Conservation (phyloP, 2,329 filamentous ascomycete genomes). For the Neoarthrinium moseri region DNA sequence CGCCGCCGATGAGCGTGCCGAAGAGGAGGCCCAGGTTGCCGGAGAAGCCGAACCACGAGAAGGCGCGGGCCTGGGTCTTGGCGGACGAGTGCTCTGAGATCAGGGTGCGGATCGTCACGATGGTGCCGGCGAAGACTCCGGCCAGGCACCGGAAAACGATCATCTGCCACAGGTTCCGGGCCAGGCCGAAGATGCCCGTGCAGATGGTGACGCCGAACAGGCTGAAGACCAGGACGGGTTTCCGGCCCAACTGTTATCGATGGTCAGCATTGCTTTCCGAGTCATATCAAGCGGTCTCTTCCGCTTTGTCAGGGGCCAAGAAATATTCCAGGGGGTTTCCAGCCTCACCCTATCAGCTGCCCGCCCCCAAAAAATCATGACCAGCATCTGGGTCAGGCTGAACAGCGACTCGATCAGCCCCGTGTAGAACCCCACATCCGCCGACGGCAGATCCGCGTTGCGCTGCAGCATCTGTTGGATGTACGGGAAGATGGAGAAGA, state of each 20-base stretch:
- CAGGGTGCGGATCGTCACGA: constrained; percentile 76
- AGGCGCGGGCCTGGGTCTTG: constrained; percentile 69
- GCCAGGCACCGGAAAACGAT: constrained; percentile 68
- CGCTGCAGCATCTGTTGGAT: constrained; percentile 74
- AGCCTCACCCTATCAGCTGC: constrained; percentile 65
- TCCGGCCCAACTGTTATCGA: too few relatives aligned
- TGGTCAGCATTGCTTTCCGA: too few relatives aligned
- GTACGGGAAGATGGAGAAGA: constrained; percentile 80
- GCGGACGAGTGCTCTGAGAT: constrained; percentile 69
- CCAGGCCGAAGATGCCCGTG: constrained; percentile 67
- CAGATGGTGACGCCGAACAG: constrained; percentile 61
- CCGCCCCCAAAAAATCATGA: constrained; percentile 74
- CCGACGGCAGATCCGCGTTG: constrained; percentile 58
- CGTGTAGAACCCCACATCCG: constrained; percentile 77
- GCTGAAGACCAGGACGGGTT: constrained; percentile 68
- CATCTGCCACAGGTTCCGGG: constrained; percentile 70
- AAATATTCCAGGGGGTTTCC: too few relatives aligned
- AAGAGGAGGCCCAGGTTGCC: constrained; percentile 74
- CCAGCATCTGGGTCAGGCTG: constrained; percentile 71
- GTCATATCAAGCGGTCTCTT: too few relatives aligned
- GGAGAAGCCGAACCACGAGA: constrained; percentile 74
- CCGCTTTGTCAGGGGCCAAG: too few relatives aligned
- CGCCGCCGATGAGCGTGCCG: constrained; percentile 69
- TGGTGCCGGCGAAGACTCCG: constrained; percentile 71
- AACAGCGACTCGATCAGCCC: constrained; percentile 76